These are phyloP conservation scores for Cercospora janseana DNA, from an alignment of 2,329 filamentous ascomycete species.

Conservation along the genomic window DNA sequence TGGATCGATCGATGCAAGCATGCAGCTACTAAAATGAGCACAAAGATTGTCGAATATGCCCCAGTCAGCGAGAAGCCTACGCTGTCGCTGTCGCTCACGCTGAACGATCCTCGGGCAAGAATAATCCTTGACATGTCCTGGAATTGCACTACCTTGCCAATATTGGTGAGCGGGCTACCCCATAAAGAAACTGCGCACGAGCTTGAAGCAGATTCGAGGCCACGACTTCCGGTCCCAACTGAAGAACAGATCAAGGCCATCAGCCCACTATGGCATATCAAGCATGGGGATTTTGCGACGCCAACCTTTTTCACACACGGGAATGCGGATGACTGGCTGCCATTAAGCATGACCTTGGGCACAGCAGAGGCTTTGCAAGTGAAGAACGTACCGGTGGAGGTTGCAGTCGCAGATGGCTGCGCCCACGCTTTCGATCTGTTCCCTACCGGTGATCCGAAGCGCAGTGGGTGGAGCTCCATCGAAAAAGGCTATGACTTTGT, in stretches of 20 bases:
- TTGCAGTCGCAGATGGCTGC: no score
- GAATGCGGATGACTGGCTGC: background rate
- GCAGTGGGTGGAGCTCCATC: no score
- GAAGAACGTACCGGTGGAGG: no score
- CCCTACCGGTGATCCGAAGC: no score
- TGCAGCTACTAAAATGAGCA: no score
- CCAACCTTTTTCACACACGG: background rate
- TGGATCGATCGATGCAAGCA: no score
- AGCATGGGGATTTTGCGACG: background rate
- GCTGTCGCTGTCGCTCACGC: background rate
- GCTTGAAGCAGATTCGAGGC: no score
- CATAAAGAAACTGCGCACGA: no score
- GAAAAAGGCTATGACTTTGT: no score
- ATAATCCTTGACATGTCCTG: constrained; percentile 15
- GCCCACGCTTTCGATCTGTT: no score
- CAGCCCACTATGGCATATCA: background rate
- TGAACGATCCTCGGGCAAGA: constrained; percentile 6
- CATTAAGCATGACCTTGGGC: no score
- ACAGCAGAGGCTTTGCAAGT: no score
- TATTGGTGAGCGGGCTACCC: constrained; percentile 10
- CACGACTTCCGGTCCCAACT: background rate
- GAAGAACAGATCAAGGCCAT: background rate
- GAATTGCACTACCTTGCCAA: constrained; percentile 8
- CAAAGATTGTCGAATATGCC: background rate
- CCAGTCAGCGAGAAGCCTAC: background rate